Evolutionary conservation across 306 rosid species (phyloP), one percentile per base, ranked within the genome.

Genomic region (Oxytropis ochrocephala): DNA sequence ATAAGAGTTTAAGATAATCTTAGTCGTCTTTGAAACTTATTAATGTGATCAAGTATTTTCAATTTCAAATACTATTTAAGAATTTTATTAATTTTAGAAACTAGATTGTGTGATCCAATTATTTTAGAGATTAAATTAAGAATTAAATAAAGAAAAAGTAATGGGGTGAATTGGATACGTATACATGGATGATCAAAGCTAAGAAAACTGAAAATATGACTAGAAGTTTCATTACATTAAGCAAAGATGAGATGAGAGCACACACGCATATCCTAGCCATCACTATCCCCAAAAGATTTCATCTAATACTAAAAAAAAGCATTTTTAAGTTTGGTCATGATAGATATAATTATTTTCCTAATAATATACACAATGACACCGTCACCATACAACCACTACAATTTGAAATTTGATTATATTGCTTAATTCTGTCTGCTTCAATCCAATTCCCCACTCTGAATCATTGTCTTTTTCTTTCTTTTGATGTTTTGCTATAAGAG

Each of bases 301-400:
- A 50, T 57, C 60, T 8, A 56, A 52, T 67, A n/a, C 14, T 60
- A 60, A 50, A 42, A 43, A 43, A 49, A 6, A 55, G 0, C 41
- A 36, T 64, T 49, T 64, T 64, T 41, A 70, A 35, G 64, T 50
- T 75, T 67, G 61, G 54, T 83, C 77, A 72, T 72, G 57, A 72
- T 12, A 66, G 58, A 79, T 57, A 69, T 82, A 75, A 78, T 75
- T 47, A 72, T 72, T 76, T n/a, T 54, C 19, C 54, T 72, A 83
- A 76, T 76, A 64, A 83, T 83, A 32, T 17, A 61, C 50, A 41
- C 44, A 76, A 73, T 63, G 78, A 69, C 75, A 73, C 59, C 79
- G 71, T 73, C 84, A 83, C 69, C 48, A 63, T 38, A 56, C 64
- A 83, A 73, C 84, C 79, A 66, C 84, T 72, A 54, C 77, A 64